Percentiles rank a stretch among this genome's conserved stretches.
phyloP scores from a whole-genome alignment of 148 eudicot genomes.

The Bassia scoparia region DNA sequence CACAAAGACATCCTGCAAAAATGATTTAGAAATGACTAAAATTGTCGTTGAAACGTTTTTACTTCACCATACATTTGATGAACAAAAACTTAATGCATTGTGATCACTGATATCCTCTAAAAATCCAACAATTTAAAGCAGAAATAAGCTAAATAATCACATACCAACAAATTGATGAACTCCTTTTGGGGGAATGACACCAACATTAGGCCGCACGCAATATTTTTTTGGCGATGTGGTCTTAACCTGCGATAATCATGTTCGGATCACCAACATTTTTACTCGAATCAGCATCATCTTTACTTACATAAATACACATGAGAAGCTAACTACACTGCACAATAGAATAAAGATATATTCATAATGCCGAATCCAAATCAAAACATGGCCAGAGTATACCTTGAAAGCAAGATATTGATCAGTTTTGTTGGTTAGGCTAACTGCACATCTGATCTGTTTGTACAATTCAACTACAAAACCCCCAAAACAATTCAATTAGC shows the following conservation, averaged over 20 bases:
- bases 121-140: neutral
- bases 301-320: neutral
- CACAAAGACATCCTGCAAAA: neutral
- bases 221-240: constrained; percentile 94
- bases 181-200: constrained; percentile 63
- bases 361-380: neutral
- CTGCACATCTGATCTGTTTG: constrained; percentile 66
- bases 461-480: constrained; percentile 57
- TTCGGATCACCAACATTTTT: neutral
- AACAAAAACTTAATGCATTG: neutral
- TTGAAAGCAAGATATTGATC: constrained; percentile 79
- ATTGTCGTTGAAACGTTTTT: too few species aligned
- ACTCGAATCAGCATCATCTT: constrained; percentile 1
- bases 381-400: constrained; percentile 38
- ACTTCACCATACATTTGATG: neutral
- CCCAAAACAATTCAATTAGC: neutral
- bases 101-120: neutral
- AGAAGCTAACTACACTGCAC: neutral
- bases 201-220: constrained; percentile 79
- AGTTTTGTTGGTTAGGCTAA: constrained; percentile 58
- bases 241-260: constrained; percentile 57
- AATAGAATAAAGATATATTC: neutral
- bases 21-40: neutral
- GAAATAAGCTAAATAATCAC: neutral
- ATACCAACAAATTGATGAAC: constrained; percentile 71